These are phyloP conservation scores for Trifolium pratense DNA, from an alignment of 306 rosid genomes.

Conservation along the genomic window DNA sequence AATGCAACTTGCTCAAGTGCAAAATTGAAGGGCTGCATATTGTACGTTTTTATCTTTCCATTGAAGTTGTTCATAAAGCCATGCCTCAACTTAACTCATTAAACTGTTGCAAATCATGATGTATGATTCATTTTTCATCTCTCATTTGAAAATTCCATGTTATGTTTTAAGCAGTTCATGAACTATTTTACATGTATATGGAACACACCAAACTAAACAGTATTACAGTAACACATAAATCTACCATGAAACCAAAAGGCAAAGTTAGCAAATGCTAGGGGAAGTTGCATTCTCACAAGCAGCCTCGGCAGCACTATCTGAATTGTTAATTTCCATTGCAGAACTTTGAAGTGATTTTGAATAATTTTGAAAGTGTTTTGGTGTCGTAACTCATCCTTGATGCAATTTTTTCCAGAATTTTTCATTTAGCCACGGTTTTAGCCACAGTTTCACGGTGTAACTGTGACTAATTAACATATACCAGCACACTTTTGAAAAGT, in stretches of 20 bases:
- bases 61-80: neutral
- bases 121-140: neutral
- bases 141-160: neutral
- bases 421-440: too few species aligned
- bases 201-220: conserved; percentile 4
- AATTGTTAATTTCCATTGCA: conserved; percentile 41
- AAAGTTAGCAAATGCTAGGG: conserved; percentile 1
- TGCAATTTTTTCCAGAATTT: too few species aligned
- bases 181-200: conserved; percentile 3
- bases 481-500: too few species aligned
- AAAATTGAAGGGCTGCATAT: conserved; percentile 14
- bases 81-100: conserved; percentile 33
- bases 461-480: too few species aligned
- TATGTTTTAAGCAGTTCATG: neutral
- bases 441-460: too few species aligned
- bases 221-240: conserved; percentile 17
- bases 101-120: conserved; percentile 8
- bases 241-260: conserved; percentile 14
- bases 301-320: conserved; percentile 52
- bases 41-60: conserved; percentile 8
- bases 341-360: too few species aligned
- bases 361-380: too few species aligned
- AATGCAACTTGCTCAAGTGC: conserved; percentile 27
- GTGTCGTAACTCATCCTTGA: too few species aligned
- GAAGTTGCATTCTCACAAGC: conserved; percentile 64